Evolutionary conservation across 345 rosid genomes (phyloP).

Genomic region (Salix arbutifolia): DNA sequence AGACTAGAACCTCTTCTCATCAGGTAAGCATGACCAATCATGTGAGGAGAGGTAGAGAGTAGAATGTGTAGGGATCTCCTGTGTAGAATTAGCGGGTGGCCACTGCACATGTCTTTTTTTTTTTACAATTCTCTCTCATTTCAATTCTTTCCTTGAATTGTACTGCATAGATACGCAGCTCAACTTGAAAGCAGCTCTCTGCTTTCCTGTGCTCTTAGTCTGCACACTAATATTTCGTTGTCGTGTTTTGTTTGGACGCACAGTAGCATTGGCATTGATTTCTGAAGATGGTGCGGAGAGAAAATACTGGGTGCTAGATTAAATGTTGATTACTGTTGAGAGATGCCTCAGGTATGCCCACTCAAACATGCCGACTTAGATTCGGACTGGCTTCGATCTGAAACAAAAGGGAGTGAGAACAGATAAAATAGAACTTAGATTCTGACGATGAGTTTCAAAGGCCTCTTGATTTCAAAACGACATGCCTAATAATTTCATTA

Average conservation of each 20-base stretch:
- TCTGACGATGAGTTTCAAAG: no score
- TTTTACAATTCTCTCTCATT: not conserved
- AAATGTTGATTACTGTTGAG: not conserved
- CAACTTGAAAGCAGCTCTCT: not conserved
- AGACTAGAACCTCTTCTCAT: not conserved
- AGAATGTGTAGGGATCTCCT: not conserved
- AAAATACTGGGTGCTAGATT: not conserved
- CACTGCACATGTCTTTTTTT: not conserved
- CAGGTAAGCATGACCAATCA: not conserved
- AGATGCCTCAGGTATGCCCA: not conserved
- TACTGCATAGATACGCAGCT: no score
- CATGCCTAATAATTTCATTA: no score
- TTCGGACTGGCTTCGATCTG: not conserved
- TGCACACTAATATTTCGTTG: not conserved
- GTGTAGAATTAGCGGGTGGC: not conserved
- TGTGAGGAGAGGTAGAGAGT: not conserved
- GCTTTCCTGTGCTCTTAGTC: not conserved
- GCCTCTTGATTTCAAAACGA: no score
- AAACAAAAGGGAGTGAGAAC: no score
- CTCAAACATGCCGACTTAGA: not conserved
- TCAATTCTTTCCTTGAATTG: not conserved
- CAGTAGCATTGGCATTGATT: not conserved
- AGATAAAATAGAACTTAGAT: no score
- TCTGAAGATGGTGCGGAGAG: not conserved
- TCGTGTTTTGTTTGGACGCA: not conserved